These are phyloP conservation scores for Exophiala spinifera DNA, from an alignment of 2,329 filamentous ascomycete species.

Conservation along the genomic window DNA sequence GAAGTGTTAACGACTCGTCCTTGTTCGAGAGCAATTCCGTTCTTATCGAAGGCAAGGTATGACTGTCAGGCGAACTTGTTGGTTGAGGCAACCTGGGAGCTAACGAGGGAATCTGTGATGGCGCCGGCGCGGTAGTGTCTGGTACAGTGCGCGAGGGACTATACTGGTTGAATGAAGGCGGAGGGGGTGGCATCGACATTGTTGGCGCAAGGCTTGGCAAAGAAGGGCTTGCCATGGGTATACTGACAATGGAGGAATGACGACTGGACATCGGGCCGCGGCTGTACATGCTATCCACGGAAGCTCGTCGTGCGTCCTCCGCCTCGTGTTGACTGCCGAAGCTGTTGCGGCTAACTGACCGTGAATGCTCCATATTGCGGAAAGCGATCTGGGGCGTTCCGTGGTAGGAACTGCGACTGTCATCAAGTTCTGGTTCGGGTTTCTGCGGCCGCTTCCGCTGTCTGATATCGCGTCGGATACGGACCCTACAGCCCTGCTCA, in stretches of 20 bases:
- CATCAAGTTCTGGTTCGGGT: slow-evolving; percentile 17
- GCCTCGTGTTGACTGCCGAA: slow-evolving; percentile 17
- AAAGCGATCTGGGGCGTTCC: slow-evolving; percentile 15
- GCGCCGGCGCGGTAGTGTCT: slow-evolving; percentile 1
- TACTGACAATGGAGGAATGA: slow-evolving; percentile 11
- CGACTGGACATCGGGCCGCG: slow-evolving; percentile 12
- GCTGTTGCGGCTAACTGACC: slow-evolving; percentile 25
- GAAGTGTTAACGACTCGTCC: slow-evolving; percentile 5
- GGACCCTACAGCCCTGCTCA: slow-evolving; percentile 93
- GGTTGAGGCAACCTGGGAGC: slow-evolving; percentile 2
- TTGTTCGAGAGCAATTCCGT: slow-evolving; percentile 2
- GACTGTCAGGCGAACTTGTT: not conserved
- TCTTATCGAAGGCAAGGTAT: not conserved
- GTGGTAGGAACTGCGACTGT: slow-evolving; percentile 19
- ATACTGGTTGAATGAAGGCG: slow-evolving; percentile 8
- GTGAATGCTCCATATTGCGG: slow-evolving; percentile 17
- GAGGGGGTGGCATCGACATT: slow-evolving; percentile 21
- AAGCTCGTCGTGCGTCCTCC: slow-evolving; percentile 13
- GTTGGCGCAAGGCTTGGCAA: slow-evolving; percentile 9
- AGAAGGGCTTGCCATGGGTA: slow-evolving; percentile 16
- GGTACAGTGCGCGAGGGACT: not conserved
- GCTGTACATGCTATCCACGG: slow-evolving; percentile 22
- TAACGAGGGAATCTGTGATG: slow-evolving; percentile 2
- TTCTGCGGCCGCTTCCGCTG: slow-evolving; percentile 68
- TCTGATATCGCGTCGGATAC: slow-evolving; percentile 88